phyloP scores from a whole-genome alignment of 139 green algal genomes.

The Medakamo hakoo region DNA sequence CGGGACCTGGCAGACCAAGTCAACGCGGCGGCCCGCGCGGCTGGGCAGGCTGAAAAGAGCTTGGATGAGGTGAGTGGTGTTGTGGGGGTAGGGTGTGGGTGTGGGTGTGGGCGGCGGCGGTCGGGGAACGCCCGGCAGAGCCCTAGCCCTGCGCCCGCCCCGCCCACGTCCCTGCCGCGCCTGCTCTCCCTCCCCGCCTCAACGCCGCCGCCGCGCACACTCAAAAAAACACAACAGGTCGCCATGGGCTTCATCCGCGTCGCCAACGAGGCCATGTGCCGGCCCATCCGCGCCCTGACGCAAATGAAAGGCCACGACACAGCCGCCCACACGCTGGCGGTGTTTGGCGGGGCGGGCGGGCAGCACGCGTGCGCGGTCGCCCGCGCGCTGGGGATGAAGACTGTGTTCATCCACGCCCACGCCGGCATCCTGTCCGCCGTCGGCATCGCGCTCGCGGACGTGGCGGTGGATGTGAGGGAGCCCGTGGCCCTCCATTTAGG shows the following conservation, averaged over 20 bases:
- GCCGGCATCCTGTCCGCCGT: conserved; percentile 82
- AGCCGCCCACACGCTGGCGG: conserved; percentile 70
- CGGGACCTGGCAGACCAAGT: conserved; percentile 32
- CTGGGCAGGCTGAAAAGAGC: conserved; percentile 28
- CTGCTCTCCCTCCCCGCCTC: too few species aligned
- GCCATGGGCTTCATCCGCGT: conserved; percentile 83
- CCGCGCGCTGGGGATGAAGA: conserved; percentile 68
- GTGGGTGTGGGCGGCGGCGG: too few species aligned
- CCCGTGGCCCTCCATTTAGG: conserved; percentile 35
- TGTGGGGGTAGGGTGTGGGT: background rate
- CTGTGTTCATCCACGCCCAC: conserved; percentile 84
- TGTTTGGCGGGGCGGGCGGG: conserved; percentile 88
- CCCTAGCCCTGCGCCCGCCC: too few species aligned
- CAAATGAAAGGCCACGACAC: conserved; percentile 83
- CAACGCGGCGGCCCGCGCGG: conserved; percentile 28
- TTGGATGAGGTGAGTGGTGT: conserved; percentile 44
- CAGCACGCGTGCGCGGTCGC: conserved; percentile 95
- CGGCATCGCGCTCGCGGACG: conserved; percentile 86
- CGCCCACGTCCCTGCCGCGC: too few species aligned
- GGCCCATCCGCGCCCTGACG: conserved; percentile 80
- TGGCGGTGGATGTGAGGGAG: conserved; percentile 71
- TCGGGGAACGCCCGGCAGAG: too few species aligned
- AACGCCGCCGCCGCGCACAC: conserved; percentile 1
- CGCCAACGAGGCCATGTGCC: conserved; percentile 96
- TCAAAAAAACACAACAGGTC: too few species aligned